Conservation (phyloP, 331 rosid species). For the Phaseolus coccineus region DNA sequence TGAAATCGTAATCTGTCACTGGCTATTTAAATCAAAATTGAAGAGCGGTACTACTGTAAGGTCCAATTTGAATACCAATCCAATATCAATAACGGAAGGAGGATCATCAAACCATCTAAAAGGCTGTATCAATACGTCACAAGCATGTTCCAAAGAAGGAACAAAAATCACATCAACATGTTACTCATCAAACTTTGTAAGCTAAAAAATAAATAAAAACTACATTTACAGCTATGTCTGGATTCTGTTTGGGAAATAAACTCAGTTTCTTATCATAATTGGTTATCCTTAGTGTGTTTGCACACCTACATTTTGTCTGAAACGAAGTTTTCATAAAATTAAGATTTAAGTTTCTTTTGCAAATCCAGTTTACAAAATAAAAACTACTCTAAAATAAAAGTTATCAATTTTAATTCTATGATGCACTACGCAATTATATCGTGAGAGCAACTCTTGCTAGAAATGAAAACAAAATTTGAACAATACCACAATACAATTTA, state of each 20-base stretch:
- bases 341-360: not conserved
- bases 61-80: slow-evolving; percentile 17
- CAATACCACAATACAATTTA: not conserved
- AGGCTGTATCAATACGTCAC: not conserved
- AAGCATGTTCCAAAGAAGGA: not conserved
- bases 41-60: not conserved
- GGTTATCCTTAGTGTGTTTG: not conserved
- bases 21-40: not conserved
- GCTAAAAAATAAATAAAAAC: not conserved
- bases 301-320: not conserved
- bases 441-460: no score
- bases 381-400: no score
- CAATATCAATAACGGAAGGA: not conserved
- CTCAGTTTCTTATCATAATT: not conserved
- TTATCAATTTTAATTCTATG: not conserved
- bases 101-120: slow-evolving; percentile 18
- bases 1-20: not conserved
- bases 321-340: not conserved
- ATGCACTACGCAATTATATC: not conserved
- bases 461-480: no score
- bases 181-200: not conserved
- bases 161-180: not conserved
- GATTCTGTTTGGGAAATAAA: not conserved
- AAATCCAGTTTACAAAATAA: not conserved
- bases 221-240: not conserved